Evolutionary conservation across 2,329 filamentous ascomycete genomes (phyloP).

Genomic region (Microdochium nivale): DNA sequence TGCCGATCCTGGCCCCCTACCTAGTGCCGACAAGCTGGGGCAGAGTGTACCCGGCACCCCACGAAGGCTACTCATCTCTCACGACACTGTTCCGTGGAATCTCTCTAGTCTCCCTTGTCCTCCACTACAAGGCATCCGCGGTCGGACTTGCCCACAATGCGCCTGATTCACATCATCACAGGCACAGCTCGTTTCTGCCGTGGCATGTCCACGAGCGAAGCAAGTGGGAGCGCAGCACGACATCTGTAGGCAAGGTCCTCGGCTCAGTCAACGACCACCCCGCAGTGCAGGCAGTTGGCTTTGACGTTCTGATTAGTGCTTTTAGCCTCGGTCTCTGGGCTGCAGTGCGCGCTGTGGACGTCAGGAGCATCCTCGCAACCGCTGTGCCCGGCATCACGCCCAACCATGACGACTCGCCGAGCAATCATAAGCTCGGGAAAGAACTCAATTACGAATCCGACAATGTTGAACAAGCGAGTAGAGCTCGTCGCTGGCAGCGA

Average conservation of each 20-base stretch:
- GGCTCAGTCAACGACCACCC: conserved; percentile 47
- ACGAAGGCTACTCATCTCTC: conserved; percentile 29
- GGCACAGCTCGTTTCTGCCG: conserved; percentile 35
- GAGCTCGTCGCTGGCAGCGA: no score
- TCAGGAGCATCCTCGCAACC: neutral
- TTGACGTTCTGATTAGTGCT: conserved; percentile 49
- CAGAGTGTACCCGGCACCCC: conserved; percentile 28
- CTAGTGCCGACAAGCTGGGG: conserved; percentile 42
- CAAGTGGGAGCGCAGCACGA: conserved; percentile 34
- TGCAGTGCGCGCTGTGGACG: conserved; percentile 32
- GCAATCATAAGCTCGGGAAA: no score
- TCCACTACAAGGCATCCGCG: conserved; percentile 36
- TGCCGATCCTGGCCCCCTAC: conserved; percentile 35
- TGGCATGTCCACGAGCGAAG: conserved; percentile 35
- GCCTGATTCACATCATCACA: conserved; percentile 37
- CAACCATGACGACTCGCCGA: neutral
- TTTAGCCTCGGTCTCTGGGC: conserved; percentile 48
- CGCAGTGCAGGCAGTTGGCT: conserved; percentile 44
- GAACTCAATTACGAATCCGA: no score
- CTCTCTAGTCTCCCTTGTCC: conserved; percentile 29
- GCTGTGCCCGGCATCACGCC: neutral
- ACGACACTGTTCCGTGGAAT: conserved; percentile 37
- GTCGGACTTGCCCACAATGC: conserved; percentile 35
- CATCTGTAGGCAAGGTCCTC: conserved; percentile 34
- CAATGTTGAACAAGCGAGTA: no score